Base-by-base conservation (phyloP, 176 grass and related monocot species). In the Cocos nucifera region DNA sequence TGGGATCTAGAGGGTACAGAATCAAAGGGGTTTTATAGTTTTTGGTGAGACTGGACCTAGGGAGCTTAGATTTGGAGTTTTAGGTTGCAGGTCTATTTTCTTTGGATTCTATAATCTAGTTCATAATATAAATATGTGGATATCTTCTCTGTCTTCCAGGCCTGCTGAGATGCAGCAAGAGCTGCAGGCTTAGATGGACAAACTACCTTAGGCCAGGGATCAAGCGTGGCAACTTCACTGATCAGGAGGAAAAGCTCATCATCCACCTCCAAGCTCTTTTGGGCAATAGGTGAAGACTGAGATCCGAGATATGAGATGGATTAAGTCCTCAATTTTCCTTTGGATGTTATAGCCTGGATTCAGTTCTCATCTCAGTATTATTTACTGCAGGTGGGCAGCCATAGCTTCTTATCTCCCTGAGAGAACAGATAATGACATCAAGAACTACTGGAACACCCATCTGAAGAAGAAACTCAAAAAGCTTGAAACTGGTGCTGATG, bases 391-490 rank as follows among this genome's bases (percentile, higher is more conserved):
- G 57, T 92, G 83, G 88, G 83, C 88, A 56, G 88, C 83, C 23
- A 92, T 92, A 61, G 88, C 88, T 6, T 83, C 83, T 48, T 87
- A 92, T 61, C 79, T 92, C 12, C 80, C 88, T 15, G 70, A 87
- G 12, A 65, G 88, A 61, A 92, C 88, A 8, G 86, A 89, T 70
- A 89, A 89, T 62, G 81, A 89, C 78, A 64, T 89, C 71, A 89
- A 89, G 77, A 85, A 89, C 86, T 85, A 85, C 69, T 89, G 81
- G 86, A 85, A 89, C 81, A 89, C 81, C 0, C 78, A 89, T 64
- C 74, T 89, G 49, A 85, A 76, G 62, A 85, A 78, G 70, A 89
- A 83, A 62, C 79, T 85, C 4, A 23, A 48, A 4, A 57, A 77
- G 54, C 15, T 69, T 25, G 65, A 60, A 17, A 10, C 17, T 14